These are phyloP conservation scores for Talaromyces albobiverticillius DNA, from an alignment of 2,329 filamentous ascomycete species.

Conservation along the genomic window DNA sequence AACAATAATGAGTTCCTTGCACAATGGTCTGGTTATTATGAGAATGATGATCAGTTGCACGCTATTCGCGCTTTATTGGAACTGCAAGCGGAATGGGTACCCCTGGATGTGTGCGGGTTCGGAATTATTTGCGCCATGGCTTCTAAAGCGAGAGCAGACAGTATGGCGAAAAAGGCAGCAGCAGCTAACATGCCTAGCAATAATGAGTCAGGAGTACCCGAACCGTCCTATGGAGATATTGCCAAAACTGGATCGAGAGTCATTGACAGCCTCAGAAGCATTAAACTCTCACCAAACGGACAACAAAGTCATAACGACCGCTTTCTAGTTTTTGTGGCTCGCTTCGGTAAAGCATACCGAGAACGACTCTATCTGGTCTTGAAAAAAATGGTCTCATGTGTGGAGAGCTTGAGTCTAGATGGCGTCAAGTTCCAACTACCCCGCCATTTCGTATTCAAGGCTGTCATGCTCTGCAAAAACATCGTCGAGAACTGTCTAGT, in stretches of 20 bases:
- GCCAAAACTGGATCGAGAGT: not conserved
- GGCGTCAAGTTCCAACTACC: slow-evolving; percentile 12
- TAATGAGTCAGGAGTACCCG: not conserved
- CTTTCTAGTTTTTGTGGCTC: not conserved
- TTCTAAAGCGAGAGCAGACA: slow-evolving; percentile 3
- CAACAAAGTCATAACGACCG: not conserved
- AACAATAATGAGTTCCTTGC: slow-evolving; percentile 8
- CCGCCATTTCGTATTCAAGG: slow-evolving; percentile 12
- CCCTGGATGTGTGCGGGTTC: slow-evolving; percentile 7
- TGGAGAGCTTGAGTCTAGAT: slow-evolving; percentile 7
- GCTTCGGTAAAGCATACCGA: not conserved
- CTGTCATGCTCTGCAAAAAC: slow-evolving; percentile 13
- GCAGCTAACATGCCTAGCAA: too few species aligned
- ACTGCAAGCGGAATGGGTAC: slow-evolving; percentile 13
- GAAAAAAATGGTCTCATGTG: slow-evolving; percentile 13
- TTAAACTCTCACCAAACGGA: not conserved
- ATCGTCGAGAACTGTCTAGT: slow-evolving; percentile 19
- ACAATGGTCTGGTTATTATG: not conserved
- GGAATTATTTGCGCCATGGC: slow-evolving; percentile 15
- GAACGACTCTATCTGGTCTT: not conserved
- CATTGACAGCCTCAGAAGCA: not conserved
- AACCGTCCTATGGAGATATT: not conserved
- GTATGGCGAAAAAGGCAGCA: not conserved
- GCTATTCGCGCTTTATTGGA: slow-evolving; percentile 13
- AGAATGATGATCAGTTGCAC: slow-evolving; percentile 6